Conservation (phyloP, 2,329 filamentous ascomycete species). For the Arachnomyces sp. region DNA sequence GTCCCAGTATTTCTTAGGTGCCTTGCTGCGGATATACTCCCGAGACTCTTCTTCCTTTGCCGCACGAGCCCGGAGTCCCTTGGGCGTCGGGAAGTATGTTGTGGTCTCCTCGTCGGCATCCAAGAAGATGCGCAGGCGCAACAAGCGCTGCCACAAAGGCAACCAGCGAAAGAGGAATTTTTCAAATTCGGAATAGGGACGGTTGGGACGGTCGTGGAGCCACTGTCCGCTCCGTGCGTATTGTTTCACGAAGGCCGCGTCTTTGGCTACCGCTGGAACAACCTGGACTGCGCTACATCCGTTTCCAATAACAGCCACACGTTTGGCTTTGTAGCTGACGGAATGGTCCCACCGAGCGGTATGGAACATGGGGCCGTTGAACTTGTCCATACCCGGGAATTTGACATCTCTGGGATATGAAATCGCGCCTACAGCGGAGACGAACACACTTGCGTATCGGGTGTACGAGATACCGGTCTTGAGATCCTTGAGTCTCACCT, state of each 20-base stretch:
- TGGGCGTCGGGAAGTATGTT: no score
- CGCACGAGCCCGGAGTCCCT: no score
- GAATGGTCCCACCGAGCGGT: conserved; percentile 39
- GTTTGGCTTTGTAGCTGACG: conserved; percentile 14
- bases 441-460: conserved; percentile 13
- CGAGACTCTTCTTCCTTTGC: conserved; percentile 1
- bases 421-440: conserved; percentile 19
- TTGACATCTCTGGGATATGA: conserved; percentile 11
- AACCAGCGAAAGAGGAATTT: conserved; percentile 7
- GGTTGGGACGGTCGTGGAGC: conserved; percentile 8
- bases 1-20: no score
- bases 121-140: conserved; percentile 2
- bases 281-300: conserved; percentile 26
- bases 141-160: conserved; percentile 2
- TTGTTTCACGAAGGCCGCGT: conserved; percentile 19
- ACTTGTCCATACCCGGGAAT: conserved; percentile 19
- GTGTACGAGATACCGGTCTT: conserved; percentile 12
- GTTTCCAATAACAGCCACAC: conserved; percentile 20
- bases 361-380: conserved; percentile 37
- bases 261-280: conserved; percentile 17
- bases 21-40: conserved; percentile 3
- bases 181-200: conserved; percentile 3
- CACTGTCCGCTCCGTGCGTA: conserved; percentile 15
- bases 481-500: conserved; percentile 17
- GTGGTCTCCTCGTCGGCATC: conserved; percentile 3